Evolutionary conservation across 306 rosid species (phyloP).

Genomic region (Parietaria judaica): DNA sequence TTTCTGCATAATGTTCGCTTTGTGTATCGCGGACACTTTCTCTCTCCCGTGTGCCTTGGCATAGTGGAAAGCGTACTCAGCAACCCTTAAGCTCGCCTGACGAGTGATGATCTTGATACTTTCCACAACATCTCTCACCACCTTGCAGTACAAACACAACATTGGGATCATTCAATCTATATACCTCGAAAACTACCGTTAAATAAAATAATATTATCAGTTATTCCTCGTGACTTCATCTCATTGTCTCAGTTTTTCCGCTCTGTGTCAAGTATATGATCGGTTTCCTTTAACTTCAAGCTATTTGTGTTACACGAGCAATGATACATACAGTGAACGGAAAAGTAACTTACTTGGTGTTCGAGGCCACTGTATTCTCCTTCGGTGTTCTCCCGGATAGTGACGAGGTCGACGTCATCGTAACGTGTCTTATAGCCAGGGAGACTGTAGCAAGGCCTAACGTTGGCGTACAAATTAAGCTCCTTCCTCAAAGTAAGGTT

Average conservation of each 20-base stretch:
- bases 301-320: too few species aligned
- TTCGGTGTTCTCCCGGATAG: conserved; percentile 95
- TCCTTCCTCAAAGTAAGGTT: conserved; percentile 97
- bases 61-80: conserved; percentile 97
- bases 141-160: conserved; percentile 39
- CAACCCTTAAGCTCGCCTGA: conserved; percentile 96
- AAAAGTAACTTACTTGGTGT: conserved; percentile 64
- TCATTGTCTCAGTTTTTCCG: not conserved
- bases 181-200: not conserved
- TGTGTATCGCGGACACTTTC: conserved; percentile 97
- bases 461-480: conserved; percentile 92
- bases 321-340: not conserved
- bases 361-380: conserved; percentile 99
- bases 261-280: too few species aligned
- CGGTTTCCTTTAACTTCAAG: too few species aligned
- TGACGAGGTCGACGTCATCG: conserved; percentile 78
- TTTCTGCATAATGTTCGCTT: conserved; percentile 99
- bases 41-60: conserved; percentile 91
- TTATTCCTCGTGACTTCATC: too few species aligned
- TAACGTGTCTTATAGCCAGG: conserved; percentile 94
- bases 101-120: conserved; percentile 98
- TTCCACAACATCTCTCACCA: conserved; percentile 98
- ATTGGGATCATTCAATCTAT: conserved; percentile 12
- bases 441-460: conserved; percentile 90
- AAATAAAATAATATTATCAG: not conserved